Conservation (phyloP, 208 protist genomes). For the Leishmania turanica region DNA sequence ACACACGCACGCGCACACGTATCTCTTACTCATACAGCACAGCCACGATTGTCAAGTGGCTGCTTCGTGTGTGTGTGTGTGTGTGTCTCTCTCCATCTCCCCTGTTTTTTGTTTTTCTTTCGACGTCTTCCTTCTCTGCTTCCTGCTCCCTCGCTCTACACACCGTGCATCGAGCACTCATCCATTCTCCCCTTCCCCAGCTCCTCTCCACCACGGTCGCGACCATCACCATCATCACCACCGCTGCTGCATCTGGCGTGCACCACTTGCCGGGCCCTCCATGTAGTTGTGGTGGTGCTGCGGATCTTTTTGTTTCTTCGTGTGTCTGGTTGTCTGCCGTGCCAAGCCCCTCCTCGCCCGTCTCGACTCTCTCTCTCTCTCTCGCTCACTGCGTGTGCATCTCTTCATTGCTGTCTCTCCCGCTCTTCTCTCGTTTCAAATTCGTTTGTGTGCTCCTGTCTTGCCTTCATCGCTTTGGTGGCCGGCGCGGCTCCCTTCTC, state of each 20-base stretch:
- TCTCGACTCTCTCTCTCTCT: no score
- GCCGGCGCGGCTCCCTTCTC: not conserved
- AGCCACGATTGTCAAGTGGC: not conserved
- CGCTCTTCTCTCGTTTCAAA: not conserved
- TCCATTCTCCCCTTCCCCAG: not conserved
- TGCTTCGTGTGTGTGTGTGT: not conserved
- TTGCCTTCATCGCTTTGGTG: not conserved
- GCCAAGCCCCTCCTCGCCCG: not conserved
- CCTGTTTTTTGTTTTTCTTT: not conserved
- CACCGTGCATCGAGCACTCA: not conserved
- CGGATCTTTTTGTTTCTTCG: not conserved
- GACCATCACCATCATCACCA: not conserved
- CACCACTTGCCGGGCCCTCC: not conserved
- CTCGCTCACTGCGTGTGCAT: not conserved
- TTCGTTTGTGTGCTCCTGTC: not conserved
- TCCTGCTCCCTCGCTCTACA: not conserved
- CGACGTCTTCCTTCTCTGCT: not conserved
- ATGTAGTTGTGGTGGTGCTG: not conserved
- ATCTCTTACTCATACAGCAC: not conserved
- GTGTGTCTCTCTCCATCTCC: not conserved
- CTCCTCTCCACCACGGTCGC: not conserved
- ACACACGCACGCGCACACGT: not conserved
- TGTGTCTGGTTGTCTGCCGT: not conserved
- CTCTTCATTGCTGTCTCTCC: not conserved
- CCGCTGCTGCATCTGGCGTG: not conserved